Base-by-base conservation (phyloP, 352 stramenopile genomes). In the Globisporangium spiculum region DNA sequence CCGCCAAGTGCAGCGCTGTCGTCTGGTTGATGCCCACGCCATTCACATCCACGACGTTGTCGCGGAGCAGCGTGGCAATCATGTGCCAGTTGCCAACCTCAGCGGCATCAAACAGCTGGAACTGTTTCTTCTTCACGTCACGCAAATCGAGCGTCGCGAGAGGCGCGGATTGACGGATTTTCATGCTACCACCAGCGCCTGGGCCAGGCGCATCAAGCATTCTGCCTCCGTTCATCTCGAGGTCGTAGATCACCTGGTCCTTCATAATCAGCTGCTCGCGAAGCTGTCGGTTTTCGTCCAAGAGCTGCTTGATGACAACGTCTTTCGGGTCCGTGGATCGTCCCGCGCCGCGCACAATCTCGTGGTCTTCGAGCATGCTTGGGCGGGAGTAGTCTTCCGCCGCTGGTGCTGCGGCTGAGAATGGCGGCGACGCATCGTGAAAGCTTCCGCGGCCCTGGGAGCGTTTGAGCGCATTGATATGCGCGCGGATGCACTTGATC, bases 41-140 rank as follows among this genome's bases (percentile, higher is more conserved):
- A 65, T 96, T 96, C 60, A 96, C 86, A 64, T 96, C 88, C 44
- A 96, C 83, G 2, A 96, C 84, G 27, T 94, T 94, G 67, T 96
- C 87, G 16, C 83, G 77, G 52, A 96, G 69, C 26, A 96, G 65
- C 30, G 86, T 96, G 2, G 84, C 79, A 67, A 96, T 92, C 12
- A 94, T 63, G 65, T 93, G 86, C 77, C 78, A 90, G 62, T 96
- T 94, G 71, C 88, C 88, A 41, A 94, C 80, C 79, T 96, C 88
- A 0, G 86, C 88, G 0, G 88, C 88, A 68, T 96, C 88, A 54
- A 94, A 96, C 20, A 96, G 74, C 70, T 96, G 88, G 63, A 96
- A 92, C 64, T 96, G 88, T 77, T 96, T 96, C 75, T 96, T 93
- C 74, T 93, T 93, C 5, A 96, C 81, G 54, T 96, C 86, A 64